Percentiles rank a stretch among this genome's conserved stretches.
phyloP scores from a whole-genome alignment of 768 basidiomycete species.

The Leccinum longicurvipes region DNA sequence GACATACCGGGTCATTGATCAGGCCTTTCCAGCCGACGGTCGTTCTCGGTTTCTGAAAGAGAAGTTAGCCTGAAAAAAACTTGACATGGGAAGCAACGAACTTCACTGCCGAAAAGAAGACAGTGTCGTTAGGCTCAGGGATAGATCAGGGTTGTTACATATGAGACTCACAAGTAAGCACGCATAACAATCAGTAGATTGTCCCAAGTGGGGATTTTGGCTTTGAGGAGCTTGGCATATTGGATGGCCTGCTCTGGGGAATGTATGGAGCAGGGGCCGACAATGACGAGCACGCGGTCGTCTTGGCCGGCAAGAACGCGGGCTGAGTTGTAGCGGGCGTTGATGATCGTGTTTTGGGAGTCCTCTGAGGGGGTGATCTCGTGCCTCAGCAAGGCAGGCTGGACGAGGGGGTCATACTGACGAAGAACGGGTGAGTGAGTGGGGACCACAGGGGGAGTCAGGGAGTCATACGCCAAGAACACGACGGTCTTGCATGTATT shows the following conservation, averaged over 20 bases:
- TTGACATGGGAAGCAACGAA: slow-evolving; percentile 13
- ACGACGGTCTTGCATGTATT: slow-evolving; percentile 78
- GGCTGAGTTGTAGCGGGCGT: slow-evolving; percentile 75
- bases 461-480: slow-evolving; percentile 63
- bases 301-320: slow-evolving; percentile 81
- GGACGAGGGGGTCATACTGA: slow-evolving; percentile 94
- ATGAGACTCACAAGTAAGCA: slow-evolving; percentile 83
- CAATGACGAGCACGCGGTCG: slow-evolving; percentile 82
- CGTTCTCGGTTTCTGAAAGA: slow-evolving; percentile 82
- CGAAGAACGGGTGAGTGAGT: slow-evolving; percentile 17
- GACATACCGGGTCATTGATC: slow-evolving; percentile 74
- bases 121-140: slow-evolving; percentile 37
- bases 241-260: slow-evolving; percentile 80
- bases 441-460: background rate
- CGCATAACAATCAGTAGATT: slow-evolving; percentile 94
- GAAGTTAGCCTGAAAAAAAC: slow-evolving; percentile 7
- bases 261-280: slow-evolving; percentile 97
- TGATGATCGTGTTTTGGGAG: slow-evolving; percentile 74
- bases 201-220: slow-evolving; percentile 60
- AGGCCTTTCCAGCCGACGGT: slow-evolving; percentile 98
- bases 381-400: slow-evolving; percentile 85
- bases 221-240: slow-evolving; percentile 72
- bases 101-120: slow-evolving; percentile 34
- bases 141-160: background rate
- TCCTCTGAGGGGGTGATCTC: slow-evolving; percentile 68